Conservation (phyloP, 1,284 basidiomycete genomes). For the Boletus smithii region DNA sequence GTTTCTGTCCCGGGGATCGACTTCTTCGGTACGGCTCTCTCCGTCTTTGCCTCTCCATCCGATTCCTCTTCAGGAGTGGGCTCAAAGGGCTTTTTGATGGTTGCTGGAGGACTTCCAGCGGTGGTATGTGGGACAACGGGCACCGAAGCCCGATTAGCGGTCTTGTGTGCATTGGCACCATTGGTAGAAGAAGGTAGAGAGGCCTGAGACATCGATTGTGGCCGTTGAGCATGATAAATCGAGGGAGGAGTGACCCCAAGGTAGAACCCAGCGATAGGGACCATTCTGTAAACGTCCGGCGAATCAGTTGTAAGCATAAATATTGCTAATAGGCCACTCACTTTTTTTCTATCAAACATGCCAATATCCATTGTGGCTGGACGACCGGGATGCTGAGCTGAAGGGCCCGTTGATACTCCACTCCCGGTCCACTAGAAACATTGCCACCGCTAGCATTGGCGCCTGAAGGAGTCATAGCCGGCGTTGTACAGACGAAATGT, state of each 20-base stretch:
- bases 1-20: constrained; percentile 18
- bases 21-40: constrained; percentile 11
- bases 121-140: constrained; percentile 18
- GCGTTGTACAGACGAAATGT: constrained; percentile 92
- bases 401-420: constrained; percentile 87
- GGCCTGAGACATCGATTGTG: constrained; percentile 76
- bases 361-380: constrained; percentile 86
- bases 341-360: constrained; percentile 81
- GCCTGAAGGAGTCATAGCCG: constrained; percentile 62
- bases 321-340: constrained; percentile 37
- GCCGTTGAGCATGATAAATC: constrained; percentile 47
- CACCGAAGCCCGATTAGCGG: constrained; percentile 31
- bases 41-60: constrained; percentile 27
- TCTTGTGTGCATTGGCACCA: constrained; percentile 37
- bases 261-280: constrained; percentile 80
- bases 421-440: constrained; percentile 56
- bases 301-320: background rate
- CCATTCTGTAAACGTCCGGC: constrained; percentile 55
- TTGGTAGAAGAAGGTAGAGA: constrained; percentile 43
- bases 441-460: constrained; percentile 49
- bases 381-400: constrained; percentile 89
- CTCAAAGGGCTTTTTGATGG: constrained; percentile 36
- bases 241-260: constrained; percentile 64
- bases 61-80: constrained; percentile 51
- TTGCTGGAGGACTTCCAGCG: constrained; percentile 19